Evolutionary conservation across 257 asterid genomes (phyloP), one percentile per base, ranked within the genome.

Genomic region (Solanum gracilifrons): DNA sequence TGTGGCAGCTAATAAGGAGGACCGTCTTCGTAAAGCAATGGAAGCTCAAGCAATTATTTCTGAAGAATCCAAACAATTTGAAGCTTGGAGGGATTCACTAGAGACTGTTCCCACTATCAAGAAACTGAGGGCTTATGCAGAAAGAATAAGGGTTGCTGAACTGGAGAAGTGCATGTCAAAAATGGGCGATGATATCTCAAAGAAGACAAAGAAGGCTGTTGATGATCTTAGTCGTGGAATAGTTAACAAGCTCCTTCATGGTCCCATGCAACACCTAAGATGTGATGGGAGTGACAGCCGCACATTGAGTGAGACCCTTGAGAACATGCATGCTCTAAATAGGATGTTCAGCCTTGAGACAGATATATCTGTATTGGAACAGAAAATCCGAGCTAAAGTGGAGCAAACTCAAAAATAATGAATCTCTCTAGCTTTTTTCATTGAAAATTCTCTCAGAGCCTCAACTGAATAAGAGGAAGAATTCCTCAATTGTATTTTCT

Each of bases 261-360:
- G 99, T 27, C 99, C 99, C 2, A 97, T 97, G 99, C 98, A 97
- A 91, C 99, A 97, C 87, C 89, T 97, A 68, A 93, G 99, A 90
- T 95, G 99, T 86, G 99, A 95, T 86, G 99, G 99, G 87, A 97
- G 96, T 72, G 99, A 97, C 74, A 93, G 94, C 89, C 92, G 99
- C 83, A 95, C 98, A 43, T 89, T 97, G 92, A 93, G 93, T 25
- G 99, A 97, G 91, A 97, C 98, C 6, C 96, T 96, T n/a, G 99
- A 96, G 94, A 96, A 96, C 87, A 95, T 96, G 98, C 97, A 96
- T 68, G 98, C 99, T 66, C 95, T 96, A 20, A 96, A 96, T 88
- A 85, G 99, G 87, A 95, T 96, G 99, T 96, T 96, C 88, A 91
- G 88, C 89, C 95, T 96, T 10, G 99, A 95, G 90, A 94, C 98